phyloP scores from a whole-genome alignment of 164 flowering plant species.

The Magnolia officinalis region DNA sequence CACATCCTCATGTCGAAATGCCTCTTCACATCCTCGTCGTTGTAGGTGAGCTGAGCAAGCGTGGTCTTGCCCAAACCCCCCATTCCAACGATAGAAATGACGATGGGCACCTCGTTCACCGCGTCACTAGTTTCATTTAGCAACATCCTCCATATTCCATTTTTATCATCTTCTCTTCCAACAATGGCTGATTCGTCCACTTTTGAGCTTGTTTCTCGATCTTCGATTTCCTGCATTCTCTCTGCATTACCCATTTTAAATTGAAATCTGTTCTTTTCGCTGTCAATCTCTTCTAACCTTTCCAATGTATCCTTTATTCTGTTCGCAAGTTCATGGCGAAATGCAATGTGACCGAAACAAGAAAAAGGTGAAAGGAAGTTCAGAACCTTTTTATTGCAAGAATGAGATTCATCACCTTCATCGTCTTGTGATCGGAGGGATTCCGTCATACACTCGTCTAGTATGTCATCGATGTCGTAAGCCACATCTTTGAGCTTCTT shows the following conservation, averaged over 20 bases:
- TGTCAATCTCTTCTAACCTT: not conserved
- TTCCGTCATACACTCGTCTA: not conserved
- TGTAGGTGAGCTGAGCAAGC: not conserved
- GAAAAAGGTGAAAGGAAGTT: not conserved
- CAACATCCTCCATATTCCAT: not conserved
- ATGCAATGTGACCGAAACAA: not conserved
- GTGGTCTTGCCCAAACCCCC: constrained; percentile 1
- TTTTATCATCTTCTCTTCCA: not conserved
- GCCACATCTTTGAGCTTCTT: not conserved
- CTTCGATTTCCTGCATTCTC: not conserved
- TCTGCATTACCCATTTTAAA: not conserved
- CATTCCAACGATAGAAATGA: not conserved
- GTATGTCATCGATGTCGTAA: constrained; percentile 5
- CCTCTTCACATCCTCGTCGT: not conserved
- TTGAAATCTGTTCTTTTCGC: not conserved
- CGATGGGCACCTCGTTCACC: not conserved
- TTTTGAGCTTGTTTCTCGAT: not conserved
- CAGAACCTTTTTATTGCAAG: not conserved
- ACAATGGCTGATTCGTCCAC: not conserved
- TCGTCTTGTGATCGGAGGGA: not conserved
- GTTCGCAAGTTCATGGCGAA: not conserved
- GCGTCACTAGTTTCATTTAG: not conserved
- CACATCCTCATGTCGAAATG: not conserved
- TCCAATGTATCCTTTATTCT: not conserved
- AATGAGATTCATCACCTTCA: not conserved